Evolutionary conservation across 2,329 filamentous ascomycete species (phyloP).

Genomic region (Ascochyta lentis): DNA sequence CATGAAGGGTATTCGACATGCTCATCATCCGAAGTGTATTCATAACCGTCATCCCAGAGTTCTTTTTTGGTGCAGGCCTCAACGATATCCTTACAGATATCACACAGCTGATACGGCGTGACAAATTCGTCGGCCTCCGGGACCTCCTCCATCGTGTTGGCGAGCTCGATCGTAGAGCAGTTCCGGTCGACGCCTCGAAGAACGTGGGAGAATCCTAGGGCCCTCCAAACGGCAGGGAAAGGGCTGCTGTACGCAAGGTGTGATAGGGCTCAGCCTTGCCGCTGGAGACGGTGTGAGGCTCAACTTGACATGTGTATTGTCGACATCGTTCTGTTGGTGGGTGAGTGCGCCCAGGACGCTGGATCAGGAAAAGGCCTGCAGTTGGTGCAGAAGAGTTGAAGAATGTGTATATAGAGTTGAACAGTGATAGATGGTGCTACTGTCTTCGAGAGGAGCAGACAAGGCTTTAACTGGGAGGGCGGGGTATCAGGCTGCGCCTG

Average conservation of each 20-base stretch:
- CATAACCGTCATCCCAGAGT: background rate
- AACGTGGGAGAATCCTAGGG: background rate
- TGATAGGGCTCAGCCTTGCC: no score
- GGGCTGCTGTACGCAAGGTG: background rate
- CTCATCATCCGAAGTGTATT: no score
- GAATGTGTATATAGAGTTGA: background rate
- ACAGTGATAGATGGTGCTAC: background rate
- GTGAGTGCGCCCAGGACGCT: no score
- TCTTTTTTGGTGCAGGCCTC: background rate
- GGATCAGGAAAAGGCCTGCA: background rate
- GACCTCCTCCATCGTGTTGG: background rate
- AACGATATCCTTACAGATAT: background rate
- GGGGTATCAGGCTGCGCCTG: no score
- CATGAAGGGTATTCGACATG: no score
- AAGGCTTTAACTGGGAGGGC: background rate
- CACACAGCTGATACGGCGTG: background rate
- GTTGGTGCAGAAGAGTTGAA: background rate
- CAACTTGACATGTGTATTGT: no score
- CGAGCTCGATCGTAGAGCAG: background rate
- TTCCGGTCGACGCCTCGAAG: background rate
- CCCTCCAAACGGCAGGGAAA: background rate
- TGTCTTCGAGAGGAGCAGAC: background rate
- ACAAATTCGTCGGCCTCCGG: background rate
- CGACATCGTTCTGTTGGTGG: background rate
- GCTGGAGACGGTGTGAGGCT: no score